These are phyloP conservation scores for Diversispora eburnea DNA, from an alignment of 192 early-diverging fungal genomes.

Conservation along the genomic window DNA sequence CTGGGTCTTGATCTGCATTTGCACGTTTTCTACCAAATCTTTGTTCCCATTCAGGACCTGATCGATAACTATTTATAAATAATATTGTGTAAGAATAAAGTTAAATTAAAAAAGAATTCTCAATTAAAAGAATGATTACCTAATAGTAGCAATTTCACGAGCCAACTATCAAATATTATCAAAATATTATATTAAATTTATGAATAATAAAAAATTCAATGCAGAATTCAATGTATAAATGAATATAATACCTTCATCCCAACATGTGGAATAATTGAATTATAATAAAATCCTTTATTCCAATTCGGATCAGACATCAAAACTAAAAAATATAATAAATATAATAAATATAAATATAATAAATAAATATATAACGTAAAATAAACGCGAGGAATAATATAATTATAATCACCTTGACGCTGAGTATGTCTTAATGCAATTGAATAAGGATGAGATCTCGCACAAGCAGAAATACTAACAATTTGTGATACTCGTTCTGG, in stretches of 20 bases:
- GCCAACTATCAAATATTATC: conserved; percentile 52
- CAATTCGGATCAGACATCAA: conserved; percentile 95
- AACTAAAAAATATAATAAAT: conserved; percentile 39
- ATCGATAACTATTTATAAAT: conserved; percentile 65
- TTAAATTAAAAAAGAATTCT: background rate
- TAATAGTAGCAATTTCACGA: conserved; percentile 88
- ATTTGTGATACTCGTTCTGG: conserved; percentile 79
- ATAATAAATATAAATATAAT: too few species aligned
- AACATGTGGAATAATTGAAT: conserved; percentile 78
- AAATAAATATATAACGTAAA: too few species aligned
- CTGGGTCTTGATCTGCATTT: conserved; percentile 67
- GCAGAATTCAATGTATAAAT: background rate
- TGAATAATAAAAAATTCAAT: background rate
- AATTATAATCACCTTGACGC: conserved; percentile 64
- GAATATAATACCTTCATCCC: conserved; percentile 78
- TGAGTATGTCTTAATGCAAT: conserved; percentile 92
- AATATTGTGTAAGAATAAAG: background rate
- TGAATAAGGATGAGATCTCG: conserved; percentile 93
- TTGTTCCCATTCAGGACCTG: conserved; percentile 97
- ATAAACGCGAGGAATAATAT: too few species aligned
- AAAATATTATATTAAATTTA: background rate
- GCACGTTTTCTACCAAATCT: conserved; percentile 86
- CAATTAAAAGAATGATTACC: conserved; percentile 18
- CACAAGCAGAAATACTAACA: conserved; percentile 85
- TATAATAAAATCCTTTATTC: conserved; percentile 92